These are phyloP conservation scores for Dactylellina sp. DNA, from an alignment of 2,329 filamentous ascomycete genomes.

Conservation along the genomic window DNA sequence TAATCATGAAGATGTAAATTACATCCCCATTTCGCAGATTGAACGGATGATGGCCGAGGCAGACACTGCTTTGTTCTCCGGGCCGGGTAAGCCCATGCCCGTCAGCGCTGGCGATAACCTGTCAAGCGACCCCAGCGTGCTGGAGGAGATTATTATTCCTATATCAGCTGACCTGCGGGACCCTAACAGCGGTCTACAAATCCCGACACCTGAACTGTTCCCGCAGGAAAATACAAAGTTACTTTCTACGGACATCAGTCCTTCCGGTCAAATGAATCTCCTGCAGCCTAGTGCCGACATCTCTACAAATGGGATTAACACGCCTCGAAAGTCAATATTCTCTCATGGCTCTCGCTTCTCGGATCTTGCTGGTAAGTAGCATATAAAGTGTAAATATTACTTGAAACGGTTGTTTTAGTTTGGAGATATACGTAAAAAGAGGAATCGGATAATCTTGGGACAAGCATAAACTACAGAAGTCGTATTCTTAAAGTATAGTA, in stretches of 20 bases:
- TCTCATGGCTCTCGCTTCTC: conserved; percentile 20
- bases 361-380: conserved; percentile 9
- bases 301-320: neutral
- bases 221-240: conserved; percentile 18
- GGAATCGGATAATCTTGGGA: no score
- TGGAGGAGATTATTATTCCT: neutral
- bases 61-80: neutral
- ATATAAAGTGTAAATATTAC: neutral
- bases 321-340: conserved; percentile 23
- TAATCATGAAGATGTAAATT: neutral
- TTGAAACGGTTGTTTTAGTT: no score
- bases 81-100: neutral
- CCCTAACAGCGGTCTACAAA: neutral
- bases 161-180: neutral
- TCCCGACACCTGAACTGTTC: neutral
- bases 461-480: no score
- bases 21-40: conserved; percentile 1
- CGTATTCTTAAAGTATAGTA: no score
- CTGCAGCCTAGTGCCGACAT: conserved; percentile 5
- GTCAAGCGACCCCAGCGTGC: conserved; percentile 3
- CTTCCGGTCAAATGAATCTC: conserved; percentile 9
- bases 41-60: neutral
- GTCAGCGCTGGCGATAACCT: neutral
- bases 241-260: conserved; percentile 37
- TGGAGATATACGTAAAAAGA: no score